A percentile compares a stretch with the other conserved stretches of the same genome.
Conservation (phyloP, 192 early-diverging fungal genomes). For the Coemansia sp. region DNA sequence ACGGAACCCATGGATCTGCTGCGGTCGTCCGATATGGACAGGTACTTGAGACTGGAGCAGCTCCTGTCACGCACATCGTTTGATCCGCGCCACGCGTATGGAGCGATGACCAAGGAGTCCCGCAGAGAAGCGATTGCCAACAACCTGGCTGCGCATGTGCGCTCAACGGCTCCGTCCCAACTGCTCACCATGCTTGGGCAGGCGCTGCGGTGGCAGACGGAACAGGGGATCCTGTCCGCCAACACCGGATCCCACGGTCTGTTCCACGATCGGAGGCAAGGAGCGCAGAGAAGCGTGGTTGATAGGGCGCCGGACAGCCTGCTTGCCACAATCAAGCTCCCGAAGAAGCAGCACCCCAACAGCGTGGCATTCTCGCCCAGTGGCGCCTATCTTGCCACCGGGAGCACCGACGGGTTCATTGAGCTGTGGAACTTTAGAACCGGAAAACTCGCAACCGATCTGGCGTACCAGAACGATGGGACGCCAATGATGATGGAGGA, state of each 20-base stretch:
- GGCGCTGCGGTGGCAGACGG: conserved; percentile 84
- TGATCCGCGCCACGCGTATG: conserved; percentile 60
- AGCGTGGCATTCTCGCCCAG: conserved; percentile 78
- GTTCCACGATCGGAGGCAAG: conserved; percentile 66
- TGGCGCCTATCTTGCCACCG: conserved; percentile 82
- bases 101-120: conserved; percentile 58
- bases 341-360: conserved; percentile 82
- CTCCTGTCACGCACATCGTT: conserved; percentile 64
- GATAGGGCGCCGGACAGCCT: conserved; percentile 71
- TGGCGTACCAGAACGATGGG: conserved; percentile 87
- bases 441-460: conserved; percentile 84
- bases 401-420: conserved; percentile 91
- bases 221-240: conserved; percentile 72
- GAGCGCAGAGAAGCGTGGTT: conserved; percentile 22
- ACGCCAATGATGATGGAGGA: conserved; percentile 87
- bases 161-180: conserved; percentile 68
- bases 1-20: conserved; percentile 90
- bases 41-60: conserved; percentile 81
- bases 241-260: conserved; percentile 72
- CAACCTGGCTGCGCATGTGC: conserved; percentile 34
- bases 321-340: conserved; percentile 89
- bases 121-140: conserved; percentile 76
- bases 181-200: conserved; percentile 85
- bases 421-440: conserved; percentile 95
- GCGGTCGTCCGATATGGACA: conserved; percentile 70